A percentile compares a stretch with the other conserved stretches of the same genome.
These are phyloP conservation scores for Excoecaria cochinchinensis DNA, from an alignment of 345 rosid species.

Conservation along the genomic window DNA sequence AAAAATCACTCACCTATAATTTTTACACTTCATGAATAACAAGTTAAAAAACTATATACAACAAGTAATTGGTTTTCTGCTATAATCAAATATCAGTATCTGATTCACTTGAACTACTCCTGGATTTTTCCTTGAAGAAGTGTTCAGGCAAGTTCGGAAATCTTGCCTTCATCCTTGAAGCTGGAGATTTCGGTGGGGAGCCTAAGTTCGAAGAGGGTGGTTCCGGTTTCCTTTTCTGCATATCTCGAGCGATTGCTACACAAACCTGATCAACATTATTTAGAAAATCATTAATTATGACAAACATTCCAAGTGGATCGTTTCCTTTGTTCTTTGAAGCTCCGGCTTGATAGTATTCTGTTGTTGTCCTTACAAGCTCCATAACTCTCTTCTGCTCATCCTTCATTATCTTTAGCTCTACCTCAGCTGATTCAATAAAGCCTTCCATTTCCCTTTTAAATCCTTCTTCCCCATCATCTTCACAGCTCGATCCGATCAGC, in stretches of 20 bases:
- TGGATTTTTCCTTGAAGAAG: constrained; percentile 54
- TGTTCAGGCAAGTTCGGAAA: constrained; percentile 64
- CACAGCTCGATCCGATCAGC: constrained; percentile 33
- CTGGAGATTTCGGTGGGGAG: constrained; percentile 33
- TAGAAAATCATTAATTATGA: constrained; percentile 68
- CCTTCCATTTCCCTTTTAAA: constrained; percentile 55
- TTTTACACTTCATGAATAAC: constrained; percentile 2
- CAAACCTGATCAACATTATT: constrained; percentile 76
- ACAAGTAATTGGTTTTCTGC: background rate
- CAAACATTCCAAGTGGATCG: constrained; percentile 57
- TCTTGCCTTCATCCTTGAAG: constrained; percentile 40
- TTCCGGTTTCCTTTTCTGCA: constrained; percentile 57
- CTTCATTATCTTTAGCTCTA: constrained; percentile 45
- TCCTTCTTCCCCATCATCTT: constrained; percentile 28
- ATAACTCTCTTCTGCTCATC: constrained; percentile 56
- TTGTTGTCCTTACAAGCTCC: constrained; percentile 66
- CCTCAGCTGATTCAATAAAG: constrained; percentile 59
- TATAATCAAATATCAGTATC: constrained; percentile 53
- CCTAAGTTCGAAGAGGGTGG: constrained; percentile 23
- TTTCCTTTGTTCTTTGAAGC: constrained; percentile 42
- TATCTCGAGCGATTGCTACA: constrained; percentile 54
- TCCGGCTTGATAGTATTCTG: constrained; percentile 78
- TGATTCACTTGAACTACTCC: constrained; percentile 57
- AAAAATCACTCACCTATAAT: constrained; percentile 15
- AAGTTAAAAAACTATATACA: constrained; percentile 30